A percentile compares a stretch with the other conserved stretches of the same genome.
phyloP scores from a whole-genome alignment of 1,284 basidiomycete species.

The Phlebopus sp. region DNA sequence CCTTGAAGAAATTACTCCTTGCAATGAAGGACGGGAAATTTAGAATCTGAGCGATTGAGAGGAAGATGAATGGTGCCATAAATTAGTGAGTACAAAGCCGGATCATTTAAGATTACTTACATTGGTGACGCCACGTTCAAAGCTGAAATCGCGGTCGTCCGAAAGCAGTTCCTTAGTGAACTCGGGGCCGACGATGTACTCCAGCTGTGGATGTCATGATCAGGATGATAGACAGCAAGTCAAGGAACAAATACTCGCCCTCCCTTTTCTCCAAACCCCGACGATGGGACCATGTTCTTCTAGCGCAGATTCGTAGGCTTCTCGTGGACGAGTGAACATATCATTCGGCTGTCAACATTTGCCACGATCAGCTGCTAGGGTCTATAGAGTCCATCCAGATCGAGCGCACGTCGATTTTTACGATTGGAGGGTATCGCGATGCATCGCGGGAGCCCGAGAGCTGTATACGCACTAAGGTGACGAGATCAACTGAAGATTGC shows the following conservation, averaged over 20 bases:
- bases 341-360: constrained; percentile 21
- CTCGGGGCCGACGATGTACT: constrained; percentile 32
- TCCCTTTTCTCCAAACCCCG: constrained; percentile 34
- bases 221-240: background rate
- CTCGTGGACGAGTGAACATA: constrained; percentile 30
- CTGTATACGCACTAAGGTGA: no score
- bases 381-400: background rate
- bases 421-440: background rate
- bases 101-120: constrained; percentile 14
- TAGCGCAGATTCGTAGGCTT: constrained; percentile 33
- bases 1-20: constrained; percentile 4
- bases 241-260: constrained; percentile 14
- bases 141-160: constrained; percentile 33
- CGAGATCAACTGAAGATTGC: no score
- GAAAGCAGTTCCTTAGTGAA: constrained; percentile 28
- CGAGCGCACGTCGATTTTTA: background rate
- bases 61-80: background rate
- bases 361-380: background rate
- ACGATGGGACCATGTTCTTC: constrained; percentile 30
- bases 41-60: constrained; percentile 6
- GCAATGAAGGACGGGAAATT: constrained; percentile 15
- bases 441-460: no score
- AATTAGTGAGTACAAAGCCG: background rate
- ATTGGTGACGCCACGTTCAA: constrained; percentile 33
- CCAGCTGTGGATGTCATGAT: constrained; percentile 24